Conservation (phyloP, 257 asterid species). For the Lithospermum erythrorhizon region DNA sequence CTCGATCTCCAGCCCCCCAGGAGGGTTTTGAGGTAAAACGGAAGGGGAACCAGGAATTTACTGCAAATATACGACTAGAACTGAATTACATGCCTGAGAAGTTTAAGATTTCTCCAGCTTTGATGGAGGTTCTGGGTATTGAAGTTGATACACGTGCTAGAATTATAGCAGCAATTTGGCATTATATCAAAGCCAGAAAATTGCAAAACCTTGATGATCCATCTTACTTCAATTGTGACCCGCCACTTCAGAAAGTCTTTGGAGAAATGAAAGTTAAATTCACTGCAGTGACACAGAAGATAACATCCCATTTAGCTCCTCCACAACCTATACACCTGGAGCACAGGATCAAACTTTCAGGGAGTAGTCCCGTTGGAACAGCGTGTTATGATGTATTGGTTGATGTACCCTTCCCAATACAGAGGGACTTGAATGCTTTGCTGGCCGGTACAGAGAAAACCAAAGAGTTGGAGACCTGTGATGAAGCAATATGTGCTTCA, state of each 20-base stretch:
- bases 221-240: slow-evolving; percentile 79
- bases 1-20: slow-evolving; percentile 80
- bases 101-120: slow-evolving; percentile 65
- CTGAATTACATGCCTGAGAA: slow-evolving; percentile 87
- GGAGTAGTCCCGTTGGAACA: slow-evolving; percentile 79
- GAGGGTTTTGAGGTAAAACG: slow-evolving; percentile 97
- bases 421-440: slow-evolving; percentile 75
- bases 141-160: slow-evolving; percentile 93
- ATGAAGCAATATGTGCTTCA: slow-evolving; percentile 83
- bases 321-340: slow-evolving; percentile 93
- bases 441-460: slow-evolving; percentile 84
- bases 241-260: slow-evolving; percentile 77
- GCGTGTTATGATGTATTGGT: slow-evolving; percentile 86
- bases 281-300: slow-evolving; percentile 73
- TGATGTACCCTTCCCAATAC: slow-evolving; percentile 88
- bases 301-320: slow-evolving; percentile 61
- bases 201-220: slow-evolving; percentile 81
- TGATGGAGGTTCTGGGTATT: slow-evolving; percentile 77
- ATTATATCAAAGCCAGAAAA: slow-evolving; percentile 86
- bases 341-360: slow-evolving; percentile 82
- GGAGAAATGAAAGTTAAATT: slow-evolving; percentile 69
- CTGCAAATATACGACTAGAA: slow-evolving; percentile 66
- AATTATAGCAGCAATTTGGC: slow-evolving; percentile 87
- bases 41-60: slow-evolving; percentile 89
- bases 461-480: slow-evolving; percentile 87